Base-by-base conservation (phyloP, 495 filamentous ascomycete genomes). In the Penicillium waksmanii region DNA sequence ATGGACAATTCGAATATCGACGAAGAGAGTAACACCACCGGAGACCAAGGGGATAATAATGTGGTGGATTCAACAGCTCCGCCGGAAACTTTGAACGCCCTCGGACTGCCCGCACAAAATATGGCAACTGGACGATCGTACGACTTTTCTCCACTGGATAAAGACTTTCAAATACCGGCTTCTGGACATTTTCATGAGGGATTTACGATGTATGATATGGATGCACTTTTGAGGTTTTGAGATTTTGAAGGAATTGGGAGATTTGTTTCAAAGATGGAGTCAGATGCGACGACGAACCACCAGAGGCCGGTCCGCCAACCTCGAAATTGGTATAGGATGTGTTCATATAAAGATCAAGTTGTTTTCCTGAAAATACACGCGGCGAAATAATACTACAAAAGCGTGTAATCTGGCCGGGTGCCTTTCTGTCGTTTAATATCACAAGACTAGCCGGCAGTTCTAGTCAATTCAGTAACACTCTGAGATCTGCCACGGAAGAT, bases 161-260 rank as follows among this genome's bases (percentile, higher is more conserved):
- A 44, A 13, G 42, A 44, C n/a, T 44, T 44, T 44, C 36, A 40
- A 4, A 17, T 44, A n/a, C 17, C 42, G 15, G 17, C n/a, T 44
- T 17, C 15, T 4, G 17, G 17, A 6, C 42, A 44, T 2, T 44
- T 48, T 27, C 46, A 48, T 48, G 46, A 27, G 19, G 46, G 46
- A 27, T n/a, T 48, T n/a, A 27, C 40, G 42, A 56, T 61, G 58
- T 36, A 51, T 47, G 58, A 61, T 25, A 48, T 61, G 13, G 58
- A 61, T 47, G 52, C 58, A 2, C 46, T 61, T 27, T 53, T 60
- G 49, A 55, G 52, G 17, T 60, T 60, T 51, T 60, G 49, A 55
- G 52, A n/a, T 60, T 60, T 51, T 56, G 58, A 60, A 21, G n/a
- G 4, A n/a, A 13, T n/a, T 9, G 36, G 15, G 11, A 4, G 11